phyloP scores from a whole-genome alignment of 179 eudicot species.

The Heliamphora pulchella region DNA sequence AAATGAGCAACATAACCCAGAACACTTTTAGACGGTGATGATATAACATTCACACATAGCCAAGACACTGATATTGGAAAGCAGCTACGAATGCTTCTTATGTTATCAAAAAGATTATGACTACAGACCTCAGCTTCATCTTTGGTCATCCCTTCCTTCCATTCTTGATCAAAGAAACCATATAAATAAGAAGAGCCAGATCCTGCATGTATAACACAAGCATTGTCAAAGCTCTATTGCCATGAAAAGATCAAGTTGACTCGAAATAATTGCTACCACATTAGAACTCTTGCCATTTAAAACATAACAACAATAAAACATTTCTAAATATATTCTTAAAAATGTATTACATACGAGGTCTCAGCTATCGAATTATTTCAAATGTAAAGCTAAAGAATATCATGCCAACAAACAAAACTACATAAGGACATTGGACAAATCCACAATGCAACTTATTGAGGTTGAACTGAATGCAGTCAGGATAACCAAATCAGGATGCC shows the following conservation, averaged over 20 bases:
- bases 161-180: conserved; percentile 95
- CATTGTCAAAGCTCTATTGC: background rate
- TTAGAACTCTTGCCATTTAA: background rate
- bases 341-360: background rate
- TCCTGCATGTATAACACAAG: conserved; percentile 34
- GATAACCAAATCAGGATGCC: background rate
- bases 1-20: background rate
- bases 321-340: background rate
- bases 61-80: background rate
- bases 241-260: background rate
- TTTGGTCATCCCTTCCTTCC: conserved; percentile 92
- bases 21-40: background rate
- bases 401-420: too few species aligned
- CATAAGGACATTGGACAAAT: too few species aligned
- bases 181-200: conserved; percentile 92
- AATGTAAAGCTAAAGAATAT: background rate
- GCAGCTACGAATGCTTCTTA: background rate
- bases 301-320: background rate
- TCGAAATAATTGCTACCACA: background rate
- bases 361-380: background rate
- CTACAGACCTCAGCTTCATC: conserved; percentile 92
- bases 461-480: background rate
- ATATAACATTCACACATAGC: background rate
- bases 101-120: background rate
- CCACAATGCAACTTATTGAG: background rate